A percentile compares a stretch with the other conserved stretches of the same genome.
phyloP scores from a whole-genome alignment of 208 protist species.

The Leishmania tropica region DNA sequence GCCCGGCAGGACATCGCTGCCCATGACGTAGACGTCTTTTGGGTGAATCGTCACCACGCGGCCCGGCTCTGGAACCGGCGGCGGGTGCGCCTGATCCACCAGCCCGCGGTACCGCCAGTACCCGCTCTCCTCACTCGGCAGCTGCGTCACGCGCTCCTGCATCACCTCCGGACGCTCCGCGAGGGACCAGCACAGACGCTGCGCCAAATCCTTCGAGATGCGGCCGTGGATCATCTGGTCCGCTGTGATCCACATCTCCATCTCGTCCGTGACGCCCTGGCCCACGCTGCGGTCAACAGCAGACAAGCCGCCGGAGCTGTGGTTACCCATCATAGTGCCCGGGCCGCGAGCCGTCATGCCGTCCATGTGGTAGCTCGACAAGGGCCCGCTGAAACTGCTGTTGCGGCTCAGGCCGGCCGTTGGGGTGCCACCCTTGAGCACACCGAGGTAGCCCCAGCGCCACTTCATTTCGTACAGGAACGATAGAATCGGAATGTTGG shows the following conservation, averaged over 20 bases:
- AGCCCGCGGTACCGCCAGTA: constrained; percentile 86
- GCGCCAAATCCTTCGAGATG: constrained; percentile 62
- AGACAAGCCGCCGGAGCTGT: constrained; percentile 33
- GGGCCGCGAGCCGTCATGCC: constrained; percentile 19
- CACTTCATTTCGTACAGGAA: constrained; percentile 89
- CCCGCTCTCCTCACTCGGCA: constrained; percentile 50
- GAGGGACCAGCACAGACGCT: constrained; percentile 72
- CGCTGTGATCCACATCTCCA: constrained; percentile 88
- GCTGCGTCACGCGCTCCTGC: constrained; percentile 49
- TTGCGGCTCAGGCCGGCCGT: constrained; percentile 18
- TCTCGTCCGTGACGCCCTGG: constrained; percentile 58
- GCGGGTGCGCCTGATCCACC: constrained; percentile 56
- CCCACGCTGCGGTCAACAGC: constrained; percentile 35
- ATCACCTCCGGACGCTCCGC: constrained; percentile 75
- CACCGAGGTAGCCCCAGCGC: constrained; percentile 69
- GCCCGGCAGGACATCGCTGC: constrained; percentile 68
- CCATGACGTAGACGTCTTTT: constrained; percentile 84
- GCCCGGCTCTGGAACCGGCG: constrained; percentile 44
- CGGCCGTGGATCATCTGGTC: constrained; percentile 83
- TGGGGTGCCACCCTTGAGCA: constrained; percentile 48
- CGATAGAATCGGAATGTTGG: constrained; percentile 85
- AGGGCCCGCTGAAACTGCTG: constrained; percentile 14
- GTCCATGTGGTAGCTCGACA: constrained; percentile 3
- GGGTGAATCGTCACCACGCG: constrained; percentile 44
- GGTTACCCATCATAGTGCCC: constrained; percentile 30